Base-by-base conservation (phyloP, 805 yeast genomes). In the Ogataea pini region DNA sequence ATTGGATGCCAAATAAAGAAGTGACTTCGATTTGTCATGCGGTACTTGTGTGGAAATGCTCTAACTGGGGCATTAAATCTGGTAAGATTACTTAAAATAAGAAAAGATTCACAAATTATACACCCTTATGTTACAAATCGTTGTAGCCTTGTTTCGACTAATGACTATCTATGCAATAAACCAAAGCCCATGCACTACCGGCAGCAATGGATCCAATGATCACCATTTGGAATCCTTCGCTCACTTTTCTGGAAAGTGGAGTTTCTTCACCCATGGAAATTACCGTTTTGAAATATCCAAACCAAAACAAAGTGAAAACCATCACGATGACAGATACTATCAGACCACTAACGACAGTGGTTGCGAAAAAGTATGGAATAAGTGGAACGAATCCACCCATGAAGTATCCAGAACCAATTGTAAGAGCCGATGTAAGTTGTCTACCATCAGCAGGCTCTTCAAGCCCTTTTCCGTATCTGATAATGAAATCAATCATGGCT, bases 171-270 rank as follows among this genome's bases (percentile, higher is more conserved):
- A 92, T 82, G 54, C 85, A 66, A 64, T 83, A 85, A 28, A 92
- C 99, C 64, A 91, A 79, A 38, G 80, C 81, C 96, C 96, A 92
- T 9, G 99, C 99, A 19, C 96, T 87, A 4, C 96, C 96, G 4
- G 99, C 98, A 18, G 99, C 98, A 27, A 86, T 72, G n/a, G 97
- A 95, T 33, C 99, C 99, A 43, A 89, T 91, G n/a, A 85, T 69
- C 46, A 89, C 83, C 98, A 94, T 92, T 70, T 89, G 95, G 16
- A 85, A 48, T 37, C 97, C 98, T 67, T 91, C 97, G 44, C 74
- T 70, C 3, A 85, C 70, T 61, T 85, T 85, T 54, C 79, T 80
- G 53, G 64, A 59, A 1, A 64, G 60, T n/a, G 88, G 77, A 58
- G 87, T 80, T 52, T 83, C 90, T 19, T 80, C 82, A 47, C 95